These are phyloP conservation scores for Macrophomina phaseolina DNA, from an alignment of 2,329 filamentous ascomycete genomes.

Conservation along the genomic window DNA sequence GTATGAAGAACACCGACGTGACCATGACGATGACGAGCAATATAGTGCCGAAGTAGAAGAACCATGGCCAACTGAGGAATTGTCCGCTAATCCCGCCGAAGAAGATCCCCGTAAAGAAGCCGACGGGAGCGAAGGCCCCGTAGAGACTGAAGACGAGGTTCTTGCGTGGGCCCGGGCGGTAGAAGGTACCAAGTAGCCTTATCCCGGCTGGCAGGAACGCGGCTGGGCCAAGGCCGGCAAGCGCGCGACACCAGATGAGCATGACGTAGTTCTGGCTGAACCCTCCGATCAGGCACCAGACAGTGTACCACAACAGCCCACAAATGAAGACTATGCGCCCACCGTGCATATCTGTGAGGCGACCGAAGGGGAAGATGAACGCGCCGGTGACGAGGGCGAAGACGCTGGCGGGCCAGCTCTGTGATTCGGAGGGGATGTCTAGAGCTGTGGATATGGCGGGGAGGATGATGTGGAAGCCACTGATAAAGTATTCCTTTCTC, in stretches of 20 bases:
- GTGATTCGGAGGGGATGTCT: constrained; percentile 67
- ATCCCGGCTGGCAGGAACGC: constrained; percentile 74
- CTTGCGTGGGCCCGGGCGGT: constrained; percentile 71
- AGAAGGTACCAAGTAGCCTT: constrained; percentile 67
- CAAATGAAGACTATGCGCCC: constrained; percentile 67
- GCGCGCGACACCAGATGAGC: constrained; percentile 74
- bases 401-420: constrained; percentile 50
- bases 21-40: neutral
- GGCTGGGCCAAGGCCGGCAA: constrained; percentile 75
- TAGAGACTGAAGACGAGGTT: constrained; percentile 70
- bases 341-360: constrained; percentile 66
- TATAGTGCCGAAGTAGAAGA: constrained; percentile 73
- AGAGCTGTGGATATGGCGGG: constrained; percentile 68
- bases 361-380: constrained; percentile 56
- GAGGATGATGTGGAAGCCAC: constrained; percentile 73
- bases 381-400: constrained; percentile 46
- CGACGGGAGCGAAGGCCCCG: constrained; percentile 57
- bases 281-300: constrained; percentile 73
- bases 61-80: constrained; percentile 57
- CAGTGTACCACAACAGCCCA: constrained; percentile 66
- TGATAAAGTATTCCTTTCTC: constrained; percentile 71
- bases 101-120: constrained; percentile 64
- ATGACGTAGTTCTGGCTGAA: constrained; percentile 72
- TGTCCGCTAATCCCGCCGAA: constrained; percentile 64
- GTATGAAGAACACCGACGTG: constrained; percentile 32